A percentile compares a stretch with the other conserved stretches of the same genome.
Evolutionary conservation across 805 yeast species (phyloP).

Genomic region (Monosporozyma servazzii): DNA sequence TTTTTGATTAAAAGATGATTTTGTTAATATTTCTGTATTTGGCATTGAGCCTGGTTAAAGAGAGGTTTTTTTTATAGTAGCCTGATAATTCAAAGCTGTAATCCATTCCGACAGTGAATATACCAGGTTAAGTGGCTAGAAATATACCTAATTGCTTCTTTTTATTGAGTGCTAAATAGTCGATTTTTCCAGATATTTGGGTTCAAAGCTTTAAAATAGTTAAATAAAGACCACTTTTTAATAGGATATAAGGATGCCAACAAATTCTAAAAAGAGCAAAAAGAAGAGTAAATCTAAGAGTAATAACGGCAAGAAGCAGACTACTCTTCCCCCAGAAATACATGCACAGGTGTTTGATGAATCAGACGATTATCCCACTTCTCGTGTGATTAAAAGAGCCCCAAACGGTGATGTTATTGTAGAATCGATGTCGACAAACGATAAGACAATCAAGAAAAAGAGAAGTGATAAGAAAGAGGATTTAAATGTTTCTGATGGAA

Average conservation of each 20-base stretch:
- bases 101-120: not conserved
- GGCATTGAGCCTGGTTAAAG: not conserved
- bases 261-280: constrained; percentile 21
- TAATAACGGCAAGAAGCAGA: constrained; percentile 3
- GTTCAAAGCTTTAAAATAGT: not conserved
- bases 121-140: not conserved
- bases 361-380: constrained; percentile 57
- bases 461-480: not conserved
- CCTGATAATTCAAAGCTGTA: not conserved
- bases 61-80: not conserved
- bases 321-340: not conserved
- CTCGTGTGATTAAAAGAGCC: constrained; percentile 60
- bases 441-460: constrained; percentile 5
- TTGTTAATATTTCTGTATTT: not conserved
- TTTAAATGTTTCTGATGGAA: constrained; percentile 1
- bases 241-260: constrained; percentile 13
- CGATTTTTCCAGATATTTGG: not conserved
- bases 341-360: constrained; percentile 45
- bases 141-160: not conserved
- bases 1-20: not conserved
- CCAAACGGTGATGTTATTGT: constrained; percentile 73
- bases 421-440: constrained; percentile 32
- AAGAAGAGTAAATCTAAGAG: constrained; percentile 21
- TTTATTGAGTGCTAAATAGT: not conserved
- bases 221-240: not conserved